Evolutionary conservation across 2,329 filamentous ascomycete genomes (phyloP), one percentile per base, ranked within the genome.

Genomic region (Fusarium sterilihyphosum): DNA sequence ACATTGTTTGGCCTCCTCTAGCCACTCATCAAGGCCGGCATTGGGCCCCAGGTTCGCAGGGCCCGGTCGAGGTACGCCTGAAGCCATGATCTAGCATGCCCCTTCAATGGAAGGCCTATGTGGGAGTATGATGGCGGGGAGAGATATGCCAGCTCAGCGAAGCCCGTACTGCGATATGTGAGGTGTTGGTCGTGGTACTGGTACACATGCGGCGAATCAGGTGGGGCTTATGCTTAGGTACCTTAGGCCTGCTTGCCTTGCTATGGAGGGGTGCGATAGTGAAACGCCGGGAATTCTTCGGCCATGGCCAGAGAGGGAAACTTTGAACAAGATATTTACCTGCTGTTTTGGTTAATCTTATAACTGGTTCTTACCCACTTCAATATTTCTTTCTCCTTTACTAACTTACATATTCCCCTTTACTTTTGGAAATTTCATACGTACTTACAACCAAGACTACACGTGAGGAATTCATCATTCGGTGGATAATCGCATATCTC

Each of bases 1-100:
- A 86, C 96, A 98, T 84, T 96, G 93, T 85, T 98, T 98, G 50
- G 96, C 96, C 83, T 97, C 94, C 81, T 96, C 94, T 38, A 99
- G 89, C 96, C 96, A 99, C 85, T 98, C 95, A 82, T 98, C 94
- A 40, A 97, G 91, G 20, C 94, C 94, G 44, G 95, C 94, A 82
- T 94, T 94, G 65, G 93, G 91, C 73, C 91, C 91, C 75, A 98
- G 87, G 78, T 93, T 94, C 68, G 96, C 96, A 65, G 96, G 95
- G 61, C 96, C 96, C 66, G 96, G 96, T 86, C 96, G 94, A 67
- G 96, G 96, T 77, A 98, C 90, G 65, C 76, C 84, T 71, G 80
- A 77, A 69, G 84, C 78, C 86, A 87, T 83, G 67, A 61, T 74
- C 73, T 75, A 72, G 75, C 71, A 76, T 76, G 71, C 77, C 74